Evolutionary conservation across 768 basidiomycete genomes (phyloP).

Genomic region (Rickenella mellea): DNA sequence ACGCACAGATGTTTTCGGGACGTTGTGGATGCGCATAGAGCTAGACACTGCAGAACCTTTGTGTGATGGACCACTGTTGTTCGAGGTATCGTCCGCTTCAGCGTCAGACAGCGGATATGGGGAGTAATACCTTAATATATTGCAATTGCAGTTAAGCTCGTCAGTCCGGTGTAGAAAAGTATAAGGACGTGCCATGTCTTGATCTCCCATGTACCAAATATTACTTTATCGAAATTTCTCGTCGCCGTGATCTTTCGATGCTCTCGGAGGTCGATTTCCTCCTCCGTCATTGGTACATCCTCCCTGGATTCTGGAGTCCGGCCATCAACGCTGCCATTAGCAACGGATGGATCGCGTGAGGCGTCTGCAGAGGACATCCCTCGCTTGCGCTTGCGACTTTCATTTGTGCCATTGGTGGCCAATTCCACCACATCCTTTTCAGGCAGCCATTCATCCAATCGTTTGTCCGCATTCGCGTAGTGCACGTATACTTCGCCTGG

Average conservation of each 20-base stretch:
- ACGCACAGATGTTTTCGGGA: slow-evolving; percentile 39
- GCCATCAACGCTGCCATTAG: not conserved
- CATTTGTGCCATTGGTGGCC: slow-evolving; percentile 10
- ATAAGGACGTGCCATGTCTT: slow-evolving; percentile 65
- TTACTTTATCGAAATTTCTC: slow-evolving; percentile 81
- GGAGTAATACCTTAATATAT: slow-evolving; percentile 71
- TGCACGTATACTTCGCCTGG: slow-evolving; percentile 57
- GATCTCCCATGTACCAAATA: slow-evolving; percentile 80
- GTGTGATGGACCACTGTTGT: slow-evolving; percentile 12
- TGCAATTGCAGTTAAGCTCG: not conserved
- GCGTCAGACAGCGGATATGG: slow-evolving; percentile 76
- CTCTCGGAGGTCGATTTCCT: slow-evolving; percentile 60
- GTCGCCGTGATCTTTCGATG: slow-evolving; percentile 59
- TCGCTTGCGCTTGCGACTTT: slow-evolving; percentile 18
- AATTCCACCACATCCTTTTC: slow-evolving; percentile 28
- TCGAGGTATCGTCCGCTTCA: slow-evolving; percentile 43
- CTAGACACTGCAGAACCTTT: slow-evolving; percentile 15
- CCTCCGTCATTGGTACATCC: slow-evolving; percentile 39
- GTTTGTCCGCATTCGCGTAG: slow-evolving; percentile 60
- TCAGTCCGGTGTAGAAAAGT: slow-evolving; percentile 2
- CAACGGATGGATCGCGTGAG: slow-evolving; percentile 2
- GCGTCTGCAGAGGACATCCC: slow-evolving; percentile 8
- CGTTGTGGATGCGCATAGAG: slow-evolving; percentile 30
- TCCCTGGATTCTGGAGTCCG: slow-evolving; percentile 2
- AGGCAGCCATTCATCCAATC: slow-evolving; percentile 67